Base-by-base conservation (phyloP, 2,329 filamentous ascomycete species). In the Epichloe coenophiala region DNA sequence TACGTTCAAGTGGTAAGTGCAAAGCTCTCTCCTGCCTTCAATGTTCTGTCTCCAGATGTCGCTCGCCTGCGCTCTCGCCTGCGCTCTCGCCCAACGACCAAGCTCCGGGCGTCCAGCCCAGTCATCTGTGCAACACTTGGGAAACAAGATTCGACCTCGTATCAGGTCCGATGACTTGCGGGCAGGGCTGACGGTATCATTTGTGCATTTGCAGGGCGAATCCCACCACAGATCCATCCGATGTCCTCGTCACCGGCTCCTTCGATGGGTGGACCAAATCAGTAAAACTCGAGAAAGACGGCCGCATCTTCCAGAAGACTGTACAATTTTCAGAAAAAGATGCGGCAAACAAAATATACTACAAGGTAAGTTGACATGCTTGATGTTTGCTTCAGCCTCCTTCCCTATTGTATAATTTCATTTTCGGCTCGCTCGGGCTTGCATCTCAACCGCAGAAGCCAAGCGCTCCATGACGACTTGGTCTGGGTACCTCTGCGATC, bases 231-330 rank as follows among this genome's bases (percentile, higher is more conserved):
- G 86, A 94, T 65, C 91, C 97, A 67, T 91, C 53, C 45, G 50
- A 54, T 35, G 40, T 54, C 23, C 50, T 85, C 69, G 93, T 97
- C 60, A 97, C 91, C 40, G 93, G 93, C 65, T 91, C 87, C 56
- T 97, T 97, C 65, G 91, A 97, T 71, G 78, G 88, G 71, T 98
- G 93, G 93, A 77, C 78, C 59, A 91, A 93, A 75, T 88, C 81
- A 51, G 80, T 91, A 66, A 80, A 86, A 72, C 78, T 98, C 52
- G 82, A 89, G 45, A 88, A 88, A 71, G 76, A 81, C 40, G 85
- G 78, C 63, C 74, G 81, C 56, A 61, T 76, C 60, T 95, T 94
- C 68, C 76, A 85, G 69, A 95, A 95, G 75, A 80, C 80, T 36
- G 88, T 98, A 53, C 72, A 79, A 49, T 75, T 97, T 36, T 74